These are phyloP conservation scores for Pilatotrama ljubarskyi DNA, from an alignment of 768 basidiomycete species.

Conservation along the genomic window DNA sequence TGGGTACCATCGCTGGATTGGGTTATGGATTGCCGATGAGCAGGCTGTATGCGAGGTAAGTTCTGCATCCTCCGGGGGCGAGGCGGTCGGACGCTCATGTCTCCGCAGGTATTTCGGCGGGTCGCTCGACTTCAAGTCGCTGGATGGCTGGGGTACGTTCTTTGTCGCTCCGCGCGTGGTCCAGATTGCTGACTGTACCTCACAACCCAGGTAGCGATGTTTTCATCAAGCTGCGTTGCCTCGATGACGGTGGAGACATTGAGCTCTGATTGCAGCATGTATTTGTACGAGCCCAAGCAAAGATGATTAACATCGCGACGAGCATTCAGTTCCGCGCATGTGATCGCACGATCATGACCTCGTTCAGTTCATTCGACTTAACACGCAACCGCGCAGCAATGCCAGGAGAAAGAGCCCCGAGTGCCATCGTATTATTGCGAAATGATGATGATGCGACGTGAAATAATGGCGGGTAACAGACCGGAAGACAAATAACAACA, in stretches of 20 bases:
- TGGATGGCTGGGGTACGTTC: slow-evolving; percentile 80
- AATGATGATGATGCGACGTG: slow-evolving; percentile 22
- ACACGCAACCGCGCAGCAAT: background rate
- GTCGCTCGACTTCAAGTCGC: slow-evolving; percentile 73
- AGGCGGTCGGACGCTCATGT: slow-evolving; percentile 20
- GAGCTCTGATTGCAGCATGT: slow-evolving; percentile 37
- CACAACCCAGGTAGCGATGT: slow-evolving; percentile 46
- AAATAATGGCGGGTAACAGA: slow-evolving; percentile 17
- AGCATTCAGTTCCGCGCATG: too few relatives aligned
- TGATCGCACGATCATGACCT: too few relatives aligned
- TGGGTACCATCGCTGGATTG: slow-evolving; percentile 89
- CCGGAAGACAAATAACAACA: slow-evolving; percentile 22
- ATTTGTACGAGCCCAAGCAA: background rate
- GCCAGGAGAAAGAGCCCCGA: background rate
- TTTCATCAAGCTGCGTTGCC: slow-evolving; percentile 53
- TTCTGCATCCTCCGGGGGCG: background rate
- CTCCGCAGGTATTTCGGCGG: slow-evolving; percentile 78
- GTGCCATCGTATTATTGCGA: slow-evolving; percentile 25
- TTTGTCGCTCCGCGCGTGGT: background rate
- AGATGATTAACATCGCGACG: too few relatives aligned
- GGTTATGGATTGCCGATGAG: slow-evolving; percentile 89
- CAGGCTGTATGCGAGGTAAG: slow-evolving; percentile 62
- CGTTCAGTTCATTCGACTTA: background rate
- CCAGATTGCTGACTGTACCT: slow-evolving; percentile 4
- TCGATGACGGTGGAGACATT: slow-evolving; percentile 54